Evolutionary conservation across 257 asterid genomes (phyloP).

Genomic region (Nicotiana knightiana): DNA sequence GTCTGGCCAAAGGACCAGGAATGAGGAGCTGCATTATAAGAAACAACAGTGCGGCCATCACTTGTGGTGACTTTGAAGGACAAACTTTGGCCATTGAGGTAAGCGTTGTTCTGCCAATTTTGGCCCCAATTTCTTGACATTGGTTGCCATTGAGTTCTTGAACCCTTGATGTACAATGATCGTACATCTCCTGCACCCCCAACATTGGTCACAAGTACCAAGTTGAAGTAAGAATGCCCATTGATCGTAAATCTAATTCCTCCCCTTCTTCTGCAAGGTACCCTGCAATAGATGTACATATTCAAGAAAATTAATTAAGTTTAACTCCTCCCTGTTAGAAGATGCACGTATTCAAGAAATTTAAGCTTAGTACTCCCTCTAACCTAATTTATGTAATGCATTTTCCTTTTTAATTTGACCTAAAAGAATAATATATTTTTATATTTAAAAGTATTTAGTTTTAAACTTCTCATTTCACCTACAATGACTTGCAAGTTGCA

Average conservation of each 20-base stretch:
- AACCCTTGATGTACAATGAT: slow-evolving; percentile 71
- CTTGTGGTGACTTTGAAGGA: slow-evolving; percentile 74
- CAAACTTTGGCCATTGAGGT: slow-evolving; percentile 80
- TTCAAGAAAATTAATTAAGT: neutral
- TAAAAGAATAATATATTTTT: too few species aligned
- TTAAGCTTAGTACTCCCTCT: too few species aligned
- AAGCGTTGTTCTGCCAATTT: slow-evolving; percentile 84
- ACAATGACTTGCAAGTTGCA: too few species aligned
- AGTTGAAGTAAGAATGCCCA: slow-evolving; percentile 84
- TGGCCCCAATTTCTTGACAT: slow-evolving; percentile 99
- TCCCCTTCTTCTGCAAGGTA: slow-evolving; percentile 85
- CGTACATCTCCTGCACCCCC: slow-evolving; percentile 90
- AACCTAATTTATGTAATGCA: too few species aligned
- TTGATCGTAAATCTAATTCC: slow-evolving; percentile 83
- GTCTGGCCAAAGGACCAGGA: slow-evolving; percentile 89
- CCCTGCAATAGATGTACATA: slow-evolving; percentile 28
- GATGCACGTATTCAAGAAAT: too few species aligned
- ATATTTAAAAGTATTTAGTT: too few species aligned
- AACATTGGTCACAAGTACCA: slow-evolving; percentile 74
- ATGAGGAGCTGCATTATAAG: slow-evolving; percentile 68
- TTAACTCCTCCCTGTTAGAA: too few species aligned
- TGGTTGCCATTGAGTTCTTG: slow-evolving; percentile 75
- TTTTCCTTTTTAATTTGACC: too few species aligned
- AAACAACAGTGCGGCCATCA: slow-evolving; percentile 67
- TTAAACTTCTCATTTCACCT: too few species aligned